These are phyloP conservation scores for Collybia nuda DNA, from an alignment of 768 basidiomycete species.

Conservation along the genomic window DNA sequence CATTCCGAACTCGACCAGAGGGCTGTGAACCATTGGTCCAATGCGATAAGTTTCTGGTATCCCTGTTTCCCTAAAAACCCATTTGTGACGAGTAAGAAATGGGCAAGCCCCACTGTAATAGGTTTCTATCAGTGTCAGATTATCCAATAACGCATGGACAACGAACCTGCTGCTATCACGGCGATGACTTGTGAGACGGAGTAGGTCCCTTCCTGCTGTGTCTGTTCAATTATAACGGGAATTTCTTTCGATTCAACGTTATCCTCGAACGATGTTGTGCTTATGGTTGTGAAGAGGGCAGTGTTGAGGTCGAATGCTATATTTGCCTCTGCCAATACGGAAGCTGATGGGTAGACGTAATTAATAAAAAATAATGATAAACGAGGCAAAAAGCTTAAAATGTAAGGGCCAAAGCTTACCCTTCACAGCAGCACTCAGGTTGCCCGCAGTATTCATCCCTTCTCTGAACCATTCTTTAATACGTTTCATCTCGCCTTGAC, in stretches of 20 bases:
- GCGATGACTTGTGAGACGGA: constrained; percentile 32
- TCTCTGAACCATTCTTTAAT: constrained; percentile 73
- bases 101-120: constrained; percentile 43
- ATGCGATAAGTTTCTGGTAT: constrained; percentile 41
- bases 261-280: constrained; percentile 12
- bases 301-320: constrained; percentile 49
- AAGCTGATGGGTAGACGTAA: constrained; percentile 24
- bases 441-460: constrained; percentile 52
- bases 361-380: no score
- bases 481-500: constrained; percentile 62
- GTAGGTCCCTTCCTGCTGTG: constrained; percentile 21
- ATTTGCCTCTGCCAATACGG: constrained; percentile 47
- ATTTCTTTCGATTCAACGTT: constrained; percentile 14
- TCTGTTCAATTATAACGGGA: constrained; percentile 8
- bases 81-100: constrained; percentile 44
- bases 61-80: constrained; percentile 47
- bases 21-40: constrained; percentile 36
- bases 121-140: neutral
- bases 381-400: neutral
- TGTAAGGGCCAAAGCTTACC: constrained; percentile 24
- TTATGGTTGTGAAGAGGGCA: constrained; percentile 41
- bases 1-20: constrained; percentile 3
- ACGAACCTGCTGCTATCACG: constrained; percentile 33
- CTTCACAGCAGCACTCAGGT: constrained; percentile 38
- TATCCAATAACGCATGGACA: neutral